Base-by-base conservation (phyloP, 805 yeast species). In the Suhomyces vadensis region DNA sequence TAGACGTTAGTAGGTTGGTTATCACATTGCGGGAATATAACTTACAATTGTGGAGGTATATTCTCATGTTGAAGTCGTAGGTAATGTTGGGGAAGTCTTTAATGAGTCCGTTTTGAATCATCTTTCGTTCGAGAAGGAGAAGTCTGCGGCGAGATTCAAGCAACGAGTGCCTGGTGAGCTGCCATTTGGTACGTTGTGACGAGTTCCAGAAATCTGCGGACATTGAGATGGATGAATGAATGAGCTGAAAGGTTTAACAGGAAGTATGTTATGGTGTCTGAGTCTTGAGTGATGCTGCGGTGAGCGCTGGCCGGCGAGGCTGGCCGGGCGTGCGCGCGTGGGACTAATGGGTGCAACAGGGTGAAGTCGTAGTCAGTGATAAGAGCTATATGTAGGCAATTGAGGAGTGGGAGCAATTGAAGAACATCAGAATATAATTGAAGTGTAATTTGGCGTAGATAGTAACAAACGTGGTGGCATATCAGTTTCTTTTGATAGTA, bases 201-300 rank as follows among this genome's bases (percentile, higher is more conserved):
- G 96, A 87, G 13, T 74, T 74, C 96, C 96, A 88, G 62, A 83
- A 91, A 59, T 86, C 86, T 0, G 95, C 96, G 2, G 94, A 82
- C 96, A 80, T 77, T 26, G 11, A 25, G 27, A 5, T 25, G 27
- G 9, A n/a, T n/a, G n/a, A n/a, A n/a, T n/a, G n/a, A n/a, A n/a
- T n/a, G n/a, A n/a, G n/a, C n/a, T n/a, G n/a, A n/a, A n/a, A n/a
- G n/a, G n/a, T n/a, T n/a, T n/a, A n/a, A n/a, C n/a, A n/a, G n/a
- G 27, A 13, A 25, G 27, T 25, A 25, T 4, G 27, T 8, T 8
- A 25, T 5, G 27, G 11, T 13, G 27, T 8, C 11, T n/a, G n/a
- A n/a, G n/a, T n/a, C n/a, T n/a, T n/a, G n/a, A n/a, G n/a, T n/a
- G n/a, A n/a, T n/a, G n/a, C n/a, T n/a, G n/a, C n/a, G n/a, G n/a